phyloP scores from a whole-genome alignment of 2,329 filamentous ascomycete genomes.

The Ceratocystis eucalypticola region DNA sequence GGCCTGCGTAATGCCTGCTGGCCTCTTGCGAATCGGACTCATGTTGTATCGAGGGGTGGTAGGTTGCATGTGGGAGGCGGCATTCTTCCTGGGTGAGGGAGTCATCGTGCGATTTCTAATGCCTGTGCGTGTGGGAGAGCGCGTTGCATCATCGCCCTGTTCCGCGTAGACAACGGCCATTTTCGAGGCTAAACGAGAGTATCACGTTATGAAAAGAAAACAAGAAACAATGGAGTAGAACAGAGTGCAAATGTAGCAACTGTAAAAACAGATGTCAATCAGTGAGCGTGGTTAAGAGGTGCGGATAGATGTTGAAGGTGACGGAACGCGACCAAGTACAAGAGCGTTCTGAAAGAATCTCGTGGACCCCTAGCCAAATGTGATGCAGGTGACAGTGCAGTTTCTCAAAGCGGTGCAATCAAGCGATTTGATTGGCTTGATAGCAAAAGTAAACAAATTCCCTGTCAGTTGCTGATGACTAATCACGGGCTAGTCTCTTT shows the following conservation, averaged over 20 bases:
- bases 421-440: constrained; percentile 14
- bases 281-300: neutral
- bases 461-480: neutral
- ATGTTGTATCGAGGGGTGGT: constrained; percentile 30
- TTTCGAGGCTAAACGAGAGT: constrained; percentile 15
- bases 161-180: constrained; percentile 37
- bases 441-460: constrained; percentile 14
- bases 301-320: neutral
- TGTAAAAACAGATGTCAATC: neutral
- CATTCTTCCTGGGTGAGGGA: constrained; percentile 26
- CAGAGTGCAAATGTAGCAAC: neutral
- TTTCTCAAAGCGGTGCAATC: constrained; percentile 12
- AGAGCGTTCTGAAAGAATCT: neutral
- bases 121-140: constrained; percentile 26
- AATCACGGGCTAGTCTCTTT: neutral
- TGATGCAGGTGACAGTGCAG: constrained; percentile 14
- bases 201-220: neutral
- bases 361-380: neutral
- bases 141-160: constrained; percentile 22
- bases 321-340: neutral
- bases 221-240: neutral
- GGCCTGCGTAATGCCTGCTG: constrained; percentile 46
- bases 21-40: constrained; percentile 51
- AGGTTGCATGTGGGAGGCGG: constrained; percentile 21
- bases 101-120: constrained; percentile 27